Evolutionary conservation across 1,284 basidiomycete species (phyloP).

Genomic region (Malassezia cuniculi): DNA sequence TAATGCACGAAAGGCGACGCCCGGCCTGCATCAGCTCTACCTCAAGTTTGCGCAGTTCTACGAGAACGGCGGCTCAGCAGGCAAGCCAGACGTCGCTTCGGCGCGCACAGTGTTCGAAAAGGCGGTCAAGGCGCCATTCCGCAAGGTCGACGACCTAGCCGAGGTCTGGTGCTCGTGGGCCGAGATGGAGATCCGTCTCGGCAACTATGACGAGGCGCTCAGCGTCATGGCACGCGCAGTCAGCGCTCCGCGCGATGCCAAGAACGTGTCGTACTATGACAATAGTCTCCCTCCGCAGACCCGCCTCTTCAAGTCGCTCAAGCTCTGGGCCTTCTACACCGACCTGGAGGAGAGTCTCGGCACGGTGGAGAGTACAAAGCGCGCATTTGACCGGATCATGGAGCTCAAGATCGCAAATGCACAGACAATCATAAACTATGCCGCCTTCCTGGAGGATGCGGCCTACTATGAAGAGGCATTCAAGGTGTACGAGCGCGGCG

Average conservation of each 20-base stretch:
- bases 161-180: conserved; percentile 99
- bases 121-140: conserved; percentile 79
- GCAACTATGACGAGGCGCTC: conserved; percentile 89
- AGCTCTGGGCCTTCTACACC: conserved; percentile 97
- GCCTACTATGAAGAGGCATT: conserved; percentile 97
- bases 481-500: conserved; percentile 95
- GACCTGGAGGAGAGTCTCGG: conserved; percentile 95
- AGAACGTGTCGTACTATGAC: conserved; percentile 78
- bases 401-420: conserved; percentile 98
- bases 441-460: conserved; percentile 90
- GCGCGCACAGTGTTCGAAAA: conserved; percentile 87
- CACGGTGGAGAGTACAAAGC: conserved; percentile 77
- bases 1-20: conserved; percentile 75
- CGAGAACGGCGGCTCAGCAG: conserved; percentile 66
- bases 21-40: conserved; percentile 78
- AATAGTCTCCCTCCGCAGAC: conserved; percentile 77
- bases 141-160: conserved; percentile 89
- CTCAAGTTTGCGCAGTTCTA: conserved; percentile 96
- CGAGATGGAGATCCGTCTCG: conserved; percentile 90
- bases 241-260: conserved; percentile 58
- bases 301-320: conserved; percentile 90
- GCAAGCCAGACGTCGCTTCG: conserved; percentile 56
- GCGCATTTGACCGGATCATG: conserved; percentile 89
- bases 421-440: conserved; percentile 84
- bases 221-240: conserved; percentile 91